Evolutionary conservation across 1,284 basidiomycete species (phyloP), one percentile per base, ranked within the genome.

Genomic region (Leccinum angustisporum): DNA sequence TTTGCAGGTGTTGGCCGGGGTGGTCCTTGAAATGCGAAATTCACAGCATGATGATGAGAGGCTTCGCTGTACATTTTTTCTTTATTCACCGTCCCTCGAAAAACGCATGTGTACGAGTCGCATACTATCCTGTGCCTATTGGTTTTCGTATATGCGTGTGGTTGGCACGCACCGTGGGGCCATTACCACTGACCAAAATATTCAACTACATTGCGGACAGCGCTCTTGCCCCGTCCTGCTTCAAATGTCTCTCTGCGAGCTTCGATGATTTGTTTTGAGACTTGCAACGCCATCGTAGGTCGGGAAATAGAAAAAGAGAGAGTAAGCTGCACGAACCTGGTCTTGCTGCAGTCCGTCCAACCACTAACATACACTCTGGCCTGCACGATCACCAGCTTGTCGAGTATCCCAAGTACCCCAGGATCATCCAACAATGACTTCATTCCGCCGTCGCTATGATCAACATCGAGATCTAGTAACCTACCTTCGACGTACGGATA

Each of bases 1-100:
- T 95, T 90, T 76, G 87, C 88, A 74, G 94, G 90, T 78, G 91
- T 95, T 73, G 94, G 94, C 68, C 90, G 94, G 72, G 94, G 94
- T 79, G 88, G 84, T 67, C 90, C 93, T 69, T 78, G 86, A 72
- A 82, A 82, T 82, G 73, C 82, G 79, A 77, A 72, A 65, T n/a
- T n/a, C n/a, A n/a, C n/a, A n/a, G n/a, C n/a, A n/a, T n/a, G n/a
- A n/a, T n/a, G n/a, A n/a, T n/a, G n/a, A n/a, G n/a, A n/a, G n/a
- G n/a, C n/a, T n/a, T n/a, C n/a, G n/a, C n/a, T n/a, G n/a, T n/a
- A n/a, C n/a, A n/a, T n/a, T n/a, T n/a, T n/a, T n/a, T n/a, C n/a
- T n/a, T n/a, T n/a, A n/a, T n/a, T n/a, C n/a, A n/a, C n/a, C n/a
- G n/a, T n/a, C n/a, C n/a, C n/a, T n/a, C n/a, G n/a, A n/a, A n/a